phyloP scores from a whole-genome alignment of 192 early-diverging fungal species.

The Chytriomyces hyalinus region DNA sequence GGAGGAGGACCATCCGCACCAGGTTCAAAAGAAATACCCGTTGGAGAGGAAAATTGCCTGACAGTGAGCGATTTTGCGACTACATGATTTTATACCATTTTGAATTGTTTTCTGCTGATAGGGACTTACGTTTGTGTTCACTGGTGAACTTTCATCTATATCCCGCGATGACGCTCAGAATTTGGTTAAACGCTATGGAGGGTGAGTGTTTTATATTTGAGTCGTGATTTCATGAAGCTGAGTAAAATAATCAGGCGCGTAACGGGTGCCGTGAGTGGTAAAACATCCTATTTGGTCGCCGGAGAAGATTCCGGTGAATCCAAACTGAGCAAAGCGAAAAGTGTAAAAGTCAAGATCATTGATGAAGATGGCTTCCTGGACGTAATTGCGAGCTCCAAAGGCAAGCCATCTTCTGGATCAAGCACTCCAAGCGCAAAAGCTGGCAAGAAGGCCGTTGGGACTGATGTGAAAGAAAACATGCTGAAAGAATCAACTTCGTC shows the following conservation, averaged over 20 bases:
- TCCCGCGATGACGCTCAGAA: slow-evolving; percentile 77
- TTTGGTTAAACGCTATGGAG: slow-evolving; percentile 88
- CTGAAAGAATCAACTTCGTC: not conserved
- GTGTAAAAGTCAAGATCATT: slow-evolving; percentile 69
- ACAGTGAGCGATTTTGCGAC: slow-evolving; percentile 28
- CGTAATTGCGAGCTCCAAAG: slow-evolving; percentile 61
- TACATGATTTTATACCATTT: not conserved
- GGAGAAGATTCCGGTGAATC: slow-evolving; percentile 86
- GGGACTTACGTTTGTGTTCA: slow-evolving; percentile 89
- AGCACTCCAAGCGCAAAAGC: not conserved
- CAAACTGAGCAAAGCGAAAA: slow-evolving; percentile 81
- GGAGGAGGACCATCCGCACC: slow-evolving; percentile 60
- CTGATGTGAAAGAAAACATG: not conserved
- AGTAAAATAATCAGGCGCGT: slow-evolving; percentile 60
- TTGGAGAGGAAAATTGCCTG: slow-evolving; percentile 77
- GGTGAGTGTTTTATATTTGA: slow-evolving; percentile 44
- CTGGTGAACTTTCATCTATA: slow-evolving; percentile 83
- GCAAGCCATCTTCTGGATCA: slow-evolving; percentile 27
- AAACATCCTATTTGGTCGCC: slow-evolving; percentile 84
- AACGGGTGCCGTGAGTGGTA: slow-evolving; percentile 74
- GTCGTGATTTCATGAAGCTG: not conserved
- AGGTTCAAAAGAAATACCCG: slow-evolving; percentile 73
- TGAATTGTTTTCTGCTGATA: slow-evolving; percentile 23
- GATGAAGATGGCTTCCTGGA: slow-evolving; percentile 86
- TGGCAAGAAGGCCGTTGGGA: slow-evolving; percentile 42